phyloP scores from a whole-genome alignment of 1,139 yeast genomes.

The Chernovozyma aurita region DNA sequence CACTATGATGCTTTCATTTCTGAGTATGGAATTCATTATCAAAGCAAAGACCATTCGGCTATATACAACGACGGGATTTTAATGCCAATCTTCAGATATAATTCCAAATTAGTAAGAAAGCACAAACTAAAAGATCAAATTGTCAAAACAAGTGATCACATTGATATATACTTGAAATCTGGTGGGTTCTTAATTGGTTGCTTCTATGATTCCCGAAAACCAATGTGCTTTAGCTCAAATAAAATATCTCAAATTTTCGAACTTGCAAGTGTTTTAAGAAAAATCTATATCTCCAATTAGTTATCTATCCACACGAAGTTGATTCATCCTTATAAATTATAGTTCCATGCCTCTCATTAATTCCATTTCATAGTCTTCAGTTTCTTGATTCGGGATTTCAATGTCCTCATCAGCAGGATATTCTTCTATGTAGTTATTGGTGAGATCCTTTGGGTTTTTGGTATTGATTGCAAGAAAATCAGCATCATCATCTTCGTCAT shows the following conservation, averaged over 20 bases:
- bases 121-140: conserved; percentile 11
- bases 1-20: conserved; percentile 49
- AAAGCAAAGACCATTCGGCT: conserved; percentile 20
- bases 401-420: conserved; percentile 10
- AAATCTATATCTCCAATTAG: conserved; percentile 28
- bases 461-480: background rate
- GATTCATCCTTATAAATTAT: conserved; percentile 9
- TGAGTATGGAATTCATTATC: conserved; percentile 51
- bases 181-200: conserved; percentile 59
- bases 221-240: conserved; percentile 30
- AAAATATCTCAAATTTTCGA: conserved; percentile 45
- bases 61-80: conserved; percentile 44
- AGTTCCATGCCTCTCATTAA: conserved; percentile 38
- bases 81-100: conserved; percentile 47
- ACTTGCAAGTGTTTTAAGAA: conserved; percentile 36
- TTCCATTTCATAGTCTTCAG: conserved; percentile 30
- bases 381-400: conserved; percentile 13
- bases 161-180: conserved; percentile 45
- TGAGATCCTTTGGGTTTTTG: background rate
- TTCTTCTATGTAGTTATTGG: conserved; percentile 7
- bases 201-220: conserved; percentile 27
- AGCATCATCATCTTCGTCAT: background rate
- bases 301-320: background rate
- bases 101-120: conserved; percentile 38
- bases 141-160: conserved; percentile 10